Evolutionary conservation across 2,329 filamentous ascomycete species (phyloP).

Genomic region (Clonostachys rhizophaga): DNA sequence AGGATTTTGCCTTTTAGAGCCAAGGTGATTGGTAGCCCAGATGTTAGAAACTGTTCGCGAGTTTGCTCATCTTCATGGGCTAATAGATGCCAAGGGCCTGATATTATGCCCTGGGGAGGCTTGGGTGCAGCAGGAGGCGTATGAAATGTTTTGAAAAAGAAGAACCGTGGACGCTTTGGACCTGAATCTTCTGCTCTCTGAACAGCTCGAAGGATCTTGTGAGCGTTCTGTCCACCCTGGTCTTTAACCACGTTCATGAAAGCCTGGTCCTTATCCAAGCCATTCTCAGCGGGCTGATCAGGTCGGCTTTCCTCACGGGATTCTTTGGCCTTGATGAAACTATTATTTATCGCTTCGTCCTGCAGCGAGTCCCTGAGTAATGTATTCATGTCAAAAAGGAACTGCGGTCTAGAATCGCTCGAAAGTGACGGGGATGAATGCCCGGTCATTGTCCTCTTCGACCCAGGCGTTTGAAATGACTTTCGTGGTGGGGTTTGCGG

Average conservation of each 20-base stretch:
- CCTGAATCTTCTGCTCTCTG: constrained; percentile 35
- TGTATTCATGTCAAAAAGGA: constrained; percentile 60
- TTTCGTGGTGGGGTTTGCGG: constrained; percentile 11
- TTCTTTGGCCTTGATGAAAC: constrained; percentile 37
- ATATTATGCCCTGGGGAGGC: constrained; percentile 21
- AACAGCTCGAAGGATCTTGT: constrained; percentile 41
- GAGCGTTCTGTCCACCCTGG: constrained; percentile 35
- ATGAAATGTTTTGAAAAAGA: constrained; percentile 41
- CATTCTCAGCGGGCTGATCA: not conserved
- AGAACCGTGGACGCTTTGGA: constrained; percentile 26
- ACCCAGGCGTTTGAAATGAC: constrained; percentile 33
- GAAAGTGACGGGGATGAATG: constrained; percentile 43
- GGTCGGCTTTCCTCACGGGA: constrained; percentile 12
- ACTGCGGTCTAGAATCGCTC: constrained; percentile 37
- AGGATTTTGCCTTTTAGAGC: constrained; percentile 26
- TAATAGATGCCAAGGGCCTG: constrained; percentile 42
- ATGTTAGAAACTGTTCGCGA: constrained; percentile 55
- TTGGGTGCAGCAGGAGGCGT: constrained; percentile 12
- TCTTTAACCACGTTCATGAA: constrained; percentile 23
- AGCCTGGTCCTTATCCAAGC: constrained; percentile 3
- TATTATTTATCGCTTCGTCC: constrained; percentile 56
- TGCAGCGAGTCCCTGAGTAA: constrained; percentile 54
- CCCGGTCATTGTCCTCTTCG: constrained; percentile 37
- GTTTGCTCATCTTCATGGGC: constrained; percentile 32
- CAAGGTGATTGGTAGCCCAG: constrained; percentile 56